Evolutionary conservation across 1,139 yeast genomes (phyloP), one percentile per base, ranked within the genome.

Genomic region (Debaryomyces subglobosus): DNA sequence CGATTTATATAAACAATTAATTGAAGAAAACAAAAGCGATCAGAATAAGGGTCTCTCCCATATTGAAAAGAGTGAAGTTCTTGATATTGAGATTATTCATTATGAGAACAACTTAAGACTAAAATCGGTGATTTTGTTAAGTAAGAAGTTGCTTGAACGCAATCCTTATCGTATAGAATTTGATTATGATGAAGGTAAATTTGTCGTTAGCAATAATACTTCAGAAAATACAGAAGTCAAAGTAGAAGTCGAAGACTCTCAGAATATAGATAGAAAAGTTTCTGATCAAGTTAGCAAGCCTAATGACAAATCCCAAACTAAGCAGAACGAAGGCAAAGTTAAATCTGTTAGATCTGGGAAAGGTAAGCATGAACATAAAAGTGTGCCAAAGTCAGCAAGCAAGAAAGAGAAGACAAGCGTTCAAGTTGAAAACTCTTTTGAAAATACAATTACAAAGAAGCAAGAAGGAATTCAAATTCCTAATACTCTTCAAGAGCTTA

Each of bases 401-500:
- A 15, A 39, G 10, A 13, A 34, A 33, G 29, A 13, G 13, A 20
- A 20, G 39, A 21, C 49, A 40, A 29, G 48, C 39, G 6, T 42
- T 4, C 33, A 41, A 13, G 35, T 23, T 37, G 48, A 46, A 8
- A 40, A 21, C 5, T 18, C 33, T 27, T 18, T 40, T 16, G 43
- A 16, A 2, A 10, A 27, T 6, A 4, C n/a, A 12, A 10, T 10
- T 18, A 15, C 25, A 12, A 44, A 46, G 18, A 43, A 39, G 10
- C 40, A 43, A 29, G 10, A 47, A 40, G 34, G 49, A 37, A 49
- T 54, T 40, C 36, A 49, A 33, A 52, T 57, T 9, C 64, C 61
- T 9, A 48, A 52, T 8, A 55, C 67, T 0, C 54, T 68, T 16
- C 66, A 65, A 39, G 74, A 70, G 35, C 67, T 71, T 32, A 71